Evolutionary conservation across 306 rosid species (phyloP), one percentile per base, ranked within the genome.

Genomic region (Vicia villosa): DNA sequence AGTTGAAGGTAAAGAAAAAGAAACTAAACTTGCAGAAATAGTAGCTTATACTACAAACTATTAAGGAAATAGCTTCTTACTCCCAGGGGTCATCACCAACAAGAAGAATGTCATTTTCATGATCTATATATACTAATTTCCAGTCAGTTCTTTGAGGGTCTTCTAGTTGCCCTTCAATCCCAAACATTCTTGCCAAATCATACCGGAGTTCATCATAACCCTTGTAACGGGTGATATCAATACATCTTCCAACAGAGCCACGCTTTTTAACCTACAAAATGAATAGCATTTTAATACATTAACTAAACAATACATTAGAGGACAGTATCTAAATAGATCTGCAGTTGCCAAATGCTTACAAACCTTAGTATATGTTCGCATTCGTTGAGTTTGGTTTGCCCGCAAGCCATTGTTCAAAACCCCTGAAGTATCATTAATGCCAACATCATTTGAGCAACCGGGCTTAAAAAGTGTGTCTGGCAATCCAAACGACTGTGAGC

Each of bases 41-140:
- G 14, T 17, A 58, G 40, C 20, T 17, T 49, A 74, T 2, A 62
- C 21, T 49, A 74, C 2, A 62, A 69, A 64, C 51, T 34, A 13
- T 4, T 3, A 34, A 58, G 32, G 61, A 59, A 50, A 65, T 51
- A 68, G 51, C n/a, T n/a, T n/a, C 42, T 86, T 83, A 94, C 99
- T 94, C 97, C 99, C 99, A 94, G 21, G 99, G 99, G 81, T 94
- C 99, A 68, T 94, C 99, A 16, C 99, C 99, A 74, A 91, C 97
- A 60, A 94, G 96, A 78, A 94, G 97, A 63, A 94, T 88, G 81
- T 94, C 99, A 75, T 87, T 94, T 83, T 94, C 99, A 74, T 94
- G 97, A 88, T 94, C 99, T 50, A 94, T 95, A 47, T 86, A 94
- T 56, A 91, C 97, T 68, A 91, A 91, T 73, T 94, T 94, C 99